Percentiles rank a stretch among this genome's conserved stretches.
phyloP scores from a whole-genome alignment of 352 stramenopile genomes.

The Pythium phragmitis region DNA sequence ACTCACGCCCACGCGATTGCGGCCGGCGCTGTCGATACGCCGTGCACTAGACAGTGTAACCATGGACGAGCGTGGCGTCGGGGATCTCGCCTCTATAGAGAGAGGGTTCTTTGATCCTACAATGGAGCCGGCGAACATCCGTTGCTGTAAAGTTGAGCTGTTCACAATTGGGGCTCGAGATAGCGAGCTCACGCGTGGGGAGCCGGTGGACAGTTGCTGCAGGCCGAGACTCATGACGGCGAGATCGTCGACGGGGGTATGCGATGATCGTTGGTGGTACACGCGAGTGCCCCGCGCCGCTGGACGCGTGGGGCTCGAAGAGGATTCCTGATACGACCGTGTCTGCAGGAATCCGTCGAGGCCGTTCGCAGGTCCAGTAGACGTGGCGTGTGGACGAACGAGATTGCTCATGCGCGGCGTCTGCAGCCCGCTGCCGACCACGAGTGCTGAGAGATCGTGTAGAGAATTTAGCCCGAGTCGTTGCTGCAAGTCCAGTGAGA shows the following conservation, averaged over 20 bases:
- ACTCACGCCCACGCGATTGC: neutral
- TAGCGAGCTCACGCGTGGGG: neutral
- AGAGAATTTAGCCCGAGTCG: neutral
- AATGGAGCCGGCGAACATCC: neutral
- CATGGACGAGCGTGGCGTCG: neutral
- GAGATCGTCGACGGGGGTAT: constrained; percentile 9
- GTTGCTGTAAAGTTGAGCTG: neutral
- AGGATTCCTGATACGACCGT: constrained; percentile 14
- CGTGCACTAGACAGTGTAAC: neutral
- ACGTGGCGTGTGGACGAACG: neutral
- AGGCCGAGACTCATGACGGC: constrained; percentile 12
- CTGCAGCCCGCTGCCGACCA: constrained; percentile 7
- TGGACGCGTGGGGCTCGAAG: constrained; percentile 2
- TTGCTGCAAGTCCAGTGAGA: neutral
- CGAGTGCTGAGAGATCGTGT: neutral
- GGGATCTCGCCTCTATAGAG: neutral
- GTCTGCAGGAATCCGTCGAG: constrained; percentile 14
- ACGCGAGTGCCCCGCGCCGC: constrained; percentile 10
- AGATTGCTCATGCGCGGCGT: constrained; percentile 12
- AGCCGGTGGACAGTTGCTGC: neutral
- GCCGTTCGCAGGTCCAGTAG: too few relatives aligned
- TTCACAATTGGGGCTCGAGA: neutral
- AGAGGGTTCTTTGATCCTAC: neutral
- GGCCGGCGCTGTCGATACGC: too few relatives aligned
- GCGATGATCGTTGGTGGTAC: constrained; percentile 14